Evolutionary conservation across 345 rosid species (phyloP).

Genomic region (Populus nigra): DNA sequence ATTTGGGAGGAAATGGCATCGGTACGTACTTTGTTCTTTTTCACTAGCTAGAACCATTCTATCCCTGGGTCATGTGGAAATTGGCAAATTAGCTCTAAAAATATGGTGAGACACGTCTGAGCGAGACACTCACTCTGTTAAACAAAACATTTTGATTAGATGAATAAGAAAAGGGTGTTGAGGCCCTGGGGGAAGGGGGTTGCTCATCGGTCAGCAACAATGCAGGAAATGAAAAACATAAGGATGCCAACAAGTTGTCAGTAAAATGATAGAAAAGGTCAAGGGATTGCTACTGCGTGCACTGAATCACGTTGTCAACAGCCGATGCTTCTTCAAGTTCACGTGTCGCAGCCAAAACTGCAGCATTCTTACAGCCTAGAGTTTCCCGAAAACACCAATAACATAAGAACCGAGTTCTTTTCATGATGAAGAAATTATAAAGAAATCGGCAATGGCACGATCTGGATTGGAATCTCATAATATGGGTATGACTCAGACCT

Average conservation of each 20-base stretch:
- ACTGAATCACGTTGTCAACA: slow-evolving; percentile 33
- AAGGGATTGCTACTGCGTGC: slow-evolving; percentile 36
- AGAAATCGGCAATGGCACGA: neutral
- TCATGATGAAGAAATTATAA: neutral
- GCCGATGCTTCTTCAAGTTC: slow-evolving; percentile 48
- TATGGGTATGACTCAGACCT: slow-evolving; percentile 25
- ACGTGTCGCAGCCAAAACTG: slow-evolving; percentile 32
- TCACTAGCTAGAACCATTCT: neutral
- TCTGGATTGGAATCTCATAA: neutral
- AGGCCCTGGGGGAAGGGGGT: neutral
- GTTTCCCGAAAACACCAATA: slow-evolving; percentile 33
- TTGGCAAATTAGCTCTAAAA: neutral
- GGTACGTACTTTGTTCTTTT: neutral
- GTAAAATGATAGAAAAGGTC: neutral
- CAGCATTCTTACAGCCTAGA: slow-evolving; percentile 31
- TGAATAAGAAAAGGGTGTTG: neutral
- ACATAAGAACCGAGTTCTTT: neutral
- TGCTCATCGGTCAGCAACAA: neutral
- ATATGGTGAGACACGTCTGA: too few relatives aligned
- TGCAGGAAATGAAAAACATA: neutral
- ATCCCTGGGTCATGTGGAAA: neutral
- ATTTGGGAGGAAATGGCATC: neutral
- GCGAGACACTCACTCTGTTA: too few relatives aligned
- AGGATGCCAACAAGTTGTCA: neutral
- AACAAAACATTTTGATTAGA: too few relatives aligned